phyloP scores from a whole-genome alignment of 768 basidiomycete species.

The Lyophyllum semitale region DNA sequence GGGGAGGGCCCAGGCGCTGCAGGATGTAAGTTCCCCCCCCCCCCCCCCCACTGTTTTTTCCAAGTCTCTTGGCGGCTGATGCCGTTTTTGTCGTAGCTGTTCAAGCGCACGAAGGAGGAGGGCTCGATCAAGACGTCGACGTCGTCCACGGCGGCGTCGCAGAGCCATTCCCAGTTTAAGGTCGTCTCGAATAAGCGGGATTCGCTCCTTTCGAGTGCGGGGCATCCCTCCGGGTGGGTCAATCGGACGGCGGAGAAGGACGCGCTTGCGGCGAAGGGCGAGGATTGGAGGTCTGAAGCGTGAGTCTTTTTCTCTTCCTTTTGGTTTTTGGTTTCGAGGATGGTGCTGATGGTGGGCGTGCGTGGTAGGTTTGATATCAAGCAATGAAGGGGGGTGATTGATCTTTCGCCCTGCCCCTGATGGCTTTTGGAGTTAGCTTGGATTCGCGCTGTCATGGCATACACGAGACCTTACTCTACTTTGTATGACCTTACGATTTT shows the following conservation, averaged over 20 bases:
- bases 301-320: constrained; percentile 15
- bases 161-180: constrained; percentile 80
- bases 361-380: background rate
- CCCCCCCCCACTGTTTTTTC: background rate
- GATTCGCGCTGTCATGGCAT: too few relatives aligned
- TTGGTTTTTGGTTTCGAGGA: background rate
- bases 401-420: too few relatives aligned
- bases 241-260: constrained; percentile 53
- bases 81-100: constrained; percentile 41
- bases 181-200: constrained; percentile 73
- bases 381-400: too few relatives aligned
- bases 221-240: constrained; percentile 74
- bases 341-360: background rate
- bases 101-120: constrained; percentile 57
- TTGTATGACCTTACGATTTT: too few relatives aligned
- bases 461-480: too few relatives aligned
- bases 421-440: too few relatives aligned
- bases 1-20: constrained; percentile 50
- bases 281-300: constrained; percentile 48
- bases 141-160: constrained; percentile 20
- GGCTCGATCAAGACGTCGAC: constrained; percentile 22
- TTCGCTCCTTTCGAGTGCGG: constrained; percentile 62
- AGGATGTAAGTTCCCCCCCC: constrained; percentile 45
- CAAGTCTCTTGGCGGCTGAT: background rate
- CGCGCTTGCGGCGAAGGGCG: constrained; percentile 27